Base-by-base conservation (phyloP, 208 protist genomes). In the Eutreptiella sp. region DNA sequence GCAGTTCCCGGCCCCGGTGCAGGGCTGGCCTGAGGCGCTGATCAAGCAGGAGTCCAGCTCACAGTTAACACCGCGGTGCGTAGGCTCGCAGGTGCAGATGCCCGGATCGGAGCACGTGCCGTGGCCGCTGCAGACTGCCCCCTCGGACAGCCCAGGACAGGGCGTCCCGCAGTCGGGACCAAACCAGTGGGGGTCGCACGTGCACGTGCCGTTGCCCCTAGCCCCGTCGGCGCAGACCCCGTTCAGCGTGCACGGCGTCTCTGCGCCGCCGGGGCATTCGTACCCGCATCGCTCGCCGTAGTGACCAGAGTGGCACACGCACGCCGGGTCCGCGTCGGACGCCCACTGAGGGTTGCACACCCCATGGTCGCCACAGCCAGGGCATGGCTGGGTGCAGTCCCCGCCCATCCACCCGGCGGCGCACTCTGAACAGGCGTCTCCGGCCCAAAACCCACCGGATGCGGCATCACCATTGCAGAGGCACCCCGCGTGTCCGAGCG, bases 81-180 rank as follows among this genome's bases (percentile, higher is more conserved):
- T 33, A 11, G 11, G n/a, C 31, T 57, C 50, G 36, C 50, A 57
- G 9, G 39, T n/a, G 36, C 50, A 57, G 14, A 41, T 41, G 36
- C 50, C 50, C 11, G 50, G 14, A 9, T 33, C 50, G 14, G 7
- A 9, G 50, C 50, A 57, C 14, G n/a, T 53, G 11, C 50, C 50
- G 21, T 57, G 50, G 39, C 50, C 50, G 21, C 50, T 23, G 21
- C 50, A 57, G 19, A 57, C 39, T 27, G 19, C 21, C 9, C 50
- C 50, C 9, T 16, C 50, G 39, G 16, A 27, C 5, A 68, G n/a
- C n/a, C 9, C 16, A 9, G 50, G 50, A 23, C 50, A 57, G 50
- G 16, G 50, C 16, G 23, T 9, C 7, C n/a, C 46, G 50, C 50
- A 57, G 28, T n/a, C 23, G 9, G 7, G 34, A 9, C 9, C 19